Evolutionary conservation across 2,329 filamentous ascomycete genomes (phyloP).

Genomic region (Monilinia fructicola): DNA sequence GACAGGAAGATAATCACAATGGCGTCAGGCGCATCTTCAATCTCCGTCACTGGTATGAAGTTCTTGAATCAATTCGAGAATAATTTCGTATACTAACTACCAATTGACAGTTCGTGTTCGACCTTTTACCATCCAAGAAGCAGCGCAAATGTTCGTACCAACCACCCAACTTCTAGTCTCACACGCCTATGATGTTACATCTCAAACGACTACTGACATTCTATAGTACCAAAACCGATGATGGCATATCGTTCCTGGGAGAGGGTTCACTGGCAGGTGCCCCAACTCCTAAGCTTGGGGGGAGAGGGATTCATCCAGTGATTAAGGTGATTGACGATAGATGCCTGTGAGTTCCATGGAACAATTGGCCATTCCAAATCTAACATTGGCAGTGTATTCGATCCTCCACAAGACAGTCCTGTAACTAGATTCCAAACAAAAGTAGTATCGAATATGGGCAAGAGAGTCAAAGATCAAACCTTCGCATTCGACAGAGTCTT

Average conservation of each 20-base stretch:
- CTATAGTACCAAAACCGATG: constrained; percentile 59
- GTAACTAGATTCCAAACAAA: constrained; percentile 84
- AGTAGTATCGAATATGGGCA: constrained; percentile 74
- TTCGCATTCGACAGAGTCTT: constrained; percentile 97
- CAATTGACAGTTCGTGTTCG: constrained; percentile 60
- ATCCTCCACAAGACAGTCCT: constrained; percentile 92
- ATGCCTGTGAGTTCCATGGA: constrained; percentile 64
- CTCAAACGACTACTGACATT: constrained; percentile 27
- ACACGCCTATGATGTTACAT: too few species aligned
- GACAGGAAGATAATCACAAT: constrained; percentile 4
- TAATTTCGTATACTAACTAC: constrained; percentile 26
- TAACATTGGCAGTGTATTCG: constrained; percentile 70
- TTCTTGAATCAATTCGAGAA: not conserved
- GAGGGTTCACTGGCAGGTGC: constrained; percentile 90
- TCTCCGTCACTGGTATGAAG: constrained; percentile 41
- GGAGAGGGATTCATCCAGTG: constrained; percentile 84
- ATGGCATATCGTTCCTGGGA: constrained; percentile 88
- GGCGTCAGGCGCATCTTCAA: constrained; percentile 40
- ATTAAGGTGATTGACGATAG: constrained; percentile 96
- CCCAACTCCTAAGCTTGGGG: constrained; percentile 78
- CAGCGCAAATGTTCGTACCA: constrained; percentile 72
- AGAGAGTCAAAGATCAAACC: constrained; percentile 94
- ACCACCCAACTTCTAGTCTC: not conserved
- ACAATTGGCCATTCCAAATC: not conserved
- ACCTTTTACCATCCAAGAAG: constrained; percentile 83